Evolutionary conservation across 2,329 filamentous ascomycete species (phyloP), one percentile per base, ranked within the genome.

Genomic region (Xylaria digitata): DNA sequence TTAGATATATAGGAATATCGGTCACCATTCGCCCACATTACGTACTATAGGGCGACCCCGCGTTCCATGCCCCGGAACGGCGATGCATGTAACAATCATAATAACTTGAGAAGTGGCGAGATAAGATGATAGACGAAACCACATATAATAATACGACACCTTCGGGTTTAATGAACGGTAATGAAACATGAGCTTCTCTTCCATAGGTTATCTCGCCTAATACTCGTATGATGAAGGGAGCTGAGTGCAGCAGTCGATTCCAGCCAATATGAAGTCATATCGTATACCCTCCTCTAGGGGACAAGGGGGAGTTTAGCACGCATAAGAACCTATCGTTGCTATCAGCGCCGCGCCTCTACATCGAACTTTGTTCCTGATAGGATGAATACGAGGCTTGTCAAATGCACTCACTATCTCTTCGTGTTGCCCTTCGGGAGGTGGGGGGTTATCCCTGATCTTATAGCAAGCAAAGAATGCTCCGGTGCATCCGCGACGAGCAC

Each of bases 221-320:
- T 23, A 40, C 50, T 54, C n/a, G 52, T 30, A 30, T n/a, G 37
- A 7, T 55, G 13, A 23, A 55, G 53, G 26, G 37, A 55, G 37
- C 6, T n/a, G 37, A 42, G 52, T 6, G 21, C 17, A 43, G 2
- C 13, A 26, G 6, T 8, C 21, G 26, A 21, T 13, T 37, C 19
- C 11, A 30, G n/a, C 15, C 48, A 5, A 50, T 30, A 9, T 50
- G 13, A 7, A 37, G 49, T 53, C 30, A 37, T 21, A 13, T 19
- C 15, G 49, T 34, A 34, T 34, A 34, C 17, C 49, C 32, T n/a
- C 49, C 30, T 37, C 49, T 54, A 23, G 15, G 19, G 40, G 50
- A 23, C 32, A 23, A 54, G 50, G 34, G 49, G 50, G 37, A 7
- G 26, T 15, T 19, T 15, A 11, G 17, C n/a, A 34, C 32, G 32